Conservation (phyloP, 805 yeast species). For the Saccharomyces eubayanus region DNA sequence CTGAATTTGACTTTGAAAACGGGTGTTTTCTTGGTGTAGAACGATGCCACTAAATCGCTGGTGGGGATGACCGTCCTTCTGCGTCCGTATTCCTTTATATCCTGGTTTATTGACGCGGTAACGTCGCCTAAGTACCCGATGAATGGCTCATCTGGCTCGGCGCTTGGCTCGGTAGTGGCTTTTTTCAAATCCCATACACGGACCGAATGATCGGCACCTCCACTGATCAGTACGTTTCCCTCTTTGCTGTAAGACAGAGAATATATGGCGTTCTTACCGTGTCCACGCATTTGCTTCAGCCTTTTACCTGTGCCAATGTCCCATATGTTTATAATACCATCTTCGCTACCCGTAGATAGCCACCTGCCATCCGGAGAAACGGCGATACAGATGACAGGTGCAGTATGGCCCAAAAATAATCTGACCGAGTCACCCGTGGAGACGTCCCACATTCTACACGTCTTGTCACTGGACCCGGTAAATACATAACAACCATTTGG, state of each 20-base stretch:
- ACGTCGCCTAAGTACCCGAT: conserved; percentile 31
- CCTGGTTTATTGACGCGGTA: conserved; percentile 28
- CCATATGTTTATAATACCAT: conserved; percentile 81
- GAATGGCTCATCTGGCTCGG: conserved; percentile 64
- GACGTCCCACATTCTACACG: conserved; percentile 97
- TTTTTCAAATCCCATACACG: conserved; percentile 93
- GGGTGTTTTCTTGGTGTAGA: conserved; percentile 88
- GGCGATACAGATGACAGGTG: conserved; percentile 77
- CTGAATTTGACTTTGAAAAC: conserved; percentile 91
- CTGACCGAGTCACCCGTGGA: conserved; percentile 82
- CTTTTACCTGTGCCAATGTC: conserved; percentile 88
- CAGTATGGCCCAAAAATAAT: conserved; percentile 84
- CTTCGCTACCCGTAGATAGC: conserved; percentile 93
- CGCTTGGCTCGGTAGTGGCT: conserved; percentile 71
- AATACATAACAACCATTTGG: conserved; percentile 92
- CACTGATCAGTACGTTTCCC: conserved; percentile 82
- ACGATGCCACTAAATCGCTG: conserved; percentile 85
- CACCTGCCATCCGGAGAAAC: conserved; percentile 96
- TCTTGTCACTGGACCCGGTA: conserved; percentile 92
- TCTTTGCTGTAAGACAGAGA: conserved; percentile 79
- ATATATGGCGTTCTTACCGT: conserved; percentile 78
- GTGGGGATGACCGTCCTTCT: conserved; percentile 72
- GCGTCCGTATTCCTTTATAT: conserved; percentile 41
- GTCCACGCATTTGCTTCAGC: conserved; percentile 88
- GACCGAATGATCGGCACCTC: conserved; percentile 87